Evolutionary conservation across 106 monocot genomes (phyloP).

Genomic region (Ottelia alismoides): DNA sequence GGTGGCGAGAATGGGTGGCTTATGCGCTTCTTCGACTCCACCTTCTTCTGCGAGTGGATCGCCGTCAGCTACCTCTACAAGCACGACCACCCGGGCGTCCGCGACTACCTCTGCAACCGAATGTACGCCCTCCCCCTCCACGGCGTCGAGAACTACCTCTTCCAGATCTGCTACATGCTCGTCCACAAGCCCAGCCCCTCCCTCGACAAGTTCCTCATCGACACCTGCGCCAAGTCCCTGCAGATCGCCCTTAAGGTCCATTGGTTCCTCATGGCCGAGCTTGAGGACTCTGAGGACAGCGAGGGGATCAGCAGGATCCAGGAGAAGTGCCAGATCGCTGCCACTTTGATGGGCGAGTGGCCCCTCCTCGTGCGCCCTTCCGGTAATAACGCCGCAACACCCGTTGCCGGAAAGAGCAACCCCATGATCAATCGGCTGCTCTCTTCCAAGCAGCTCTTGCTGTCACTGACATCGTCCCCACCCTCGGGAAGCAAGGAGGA

Average conservation of each 20-base stretch:
- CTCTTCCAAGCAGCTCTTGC: slow-evolving; percentile 69
- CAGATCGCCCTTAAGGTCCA: slow-evolving; percentile 91
- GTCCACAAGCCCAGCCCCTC: slow-evolving; percentile 95
- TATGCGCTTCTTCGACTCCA: slow-evolving; percentile 92
- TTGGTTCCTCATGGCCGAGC: slow-evolving; percentile 94
- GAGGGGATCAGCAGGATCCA: slow-evolving; percentile 78
- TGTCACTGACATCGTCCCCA: slow-evolving; percentile 55
- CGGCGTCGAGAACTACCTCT: slow-evolving; percentile 81
- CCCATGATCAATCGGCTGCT: slow-evolving; percentile 61
- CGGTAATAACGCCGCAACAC: not conserved
- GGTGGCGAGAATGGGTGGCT: slow-evolving; percentile 92
- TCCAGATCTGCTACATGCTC: slow-evolving; percentile 99
- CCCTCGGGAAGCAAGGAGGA: slow-evolving; percentile 19
- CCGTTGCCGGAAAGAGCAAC: slow-evolving; percentile 33
- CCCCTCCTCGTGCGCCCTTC: slow-evolving; percentile 41
- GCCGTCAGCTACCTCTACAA: slow-evolving; percentile 99
- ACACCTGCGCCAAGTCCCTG: slow-evolving; percentile 86
- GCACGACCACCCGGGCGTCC: slow-evolving; percentile 85
- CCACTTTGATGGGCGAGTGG: slow-evolving; percentile 92
- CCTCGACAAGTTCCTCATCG: slow-evolving; percentile 92
- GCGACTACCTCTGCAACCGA: slow-evolving; percentile 96
- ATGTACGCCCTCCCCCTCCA: slow-evolving; percentile 90
- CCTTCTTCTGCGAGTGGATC: slow-evolving; percentile 99
- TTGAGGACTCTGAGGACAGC: slow-evolving; percentile 77
- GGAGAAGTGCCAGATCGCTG: slow-evolving; percentile 98